Evolutionary conservation across 306 rosid genomes (phyloP).

Genomic region (Trifolium fragiferum): DNA sequence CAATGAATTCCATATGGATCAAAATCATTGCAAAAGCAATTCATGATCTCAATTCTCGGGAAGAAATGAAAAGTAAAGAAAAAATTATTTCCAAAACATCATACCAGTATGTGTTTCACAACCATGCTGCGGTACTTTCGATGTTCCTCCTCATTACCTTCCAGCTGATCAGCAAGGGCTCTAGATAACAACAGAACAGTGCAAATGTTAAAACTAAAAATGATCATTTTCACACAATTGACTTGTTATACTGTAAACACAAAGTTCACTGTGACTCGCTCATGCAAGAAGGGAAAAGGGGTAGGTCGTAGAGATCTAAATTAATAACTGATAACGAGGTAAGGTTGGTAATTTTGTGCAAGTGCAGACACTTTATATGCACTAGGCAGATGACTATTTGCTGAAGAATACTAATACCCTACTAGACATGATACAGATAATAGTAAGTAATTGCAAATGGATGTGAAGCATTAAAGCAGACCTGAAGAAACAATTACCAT

Average conservation of each 20-base stretch:
- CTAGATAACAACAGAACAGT: constrained; percentile 48
- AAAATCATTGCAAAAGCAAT: constrained; percentile 14
- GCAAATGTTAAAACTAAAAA: constrained; percentile 23
- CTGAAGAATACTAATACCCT: constrained; percentile 24
- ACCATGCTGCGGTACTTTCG: constrained; percentile 72
- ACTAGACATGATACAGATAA: constrained; percentile 6
- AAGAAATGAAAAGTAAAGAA: background rate
- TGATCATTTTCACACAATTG: background rate
- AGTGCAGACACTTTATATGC: constrained; percentile 13
- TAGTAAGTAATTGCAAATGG: constrained; percentile 34
- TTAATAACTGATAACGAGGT: constrained; percentile 24
- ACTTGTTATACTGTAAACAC: constrained; percentile 1
- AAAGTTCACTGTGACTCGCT: constrained; percentile 7
- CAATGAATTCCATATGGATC: constrained; percentile 18
- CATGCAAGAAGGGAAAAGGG: background rate
- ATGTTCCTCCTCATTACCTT: constrained; percentile 77
- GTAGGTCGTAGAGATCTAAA: background rate
- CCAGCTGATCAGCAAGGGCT: constrained; percentile 84
- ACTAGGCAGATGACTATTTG: constrained; percentile 19
- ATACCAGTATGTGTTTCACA: constrained; percentile 77
- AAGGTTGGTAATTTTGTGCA: constrained; percentile 7
- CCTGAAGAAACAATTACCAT: constrained; percentile 96
- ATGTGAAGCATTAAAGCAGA: constrained; percentile 45
- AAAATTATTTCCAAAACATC: constrained; percentile 26
- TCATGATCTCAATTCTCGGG: constrained; percentile 21